A percentile compares a stretch with the other conserved stretches of the same genome.
Conservation (phyloP, 2,329 filamentous ascomycete genomes). For the Passalora sequoiae region DNA sequence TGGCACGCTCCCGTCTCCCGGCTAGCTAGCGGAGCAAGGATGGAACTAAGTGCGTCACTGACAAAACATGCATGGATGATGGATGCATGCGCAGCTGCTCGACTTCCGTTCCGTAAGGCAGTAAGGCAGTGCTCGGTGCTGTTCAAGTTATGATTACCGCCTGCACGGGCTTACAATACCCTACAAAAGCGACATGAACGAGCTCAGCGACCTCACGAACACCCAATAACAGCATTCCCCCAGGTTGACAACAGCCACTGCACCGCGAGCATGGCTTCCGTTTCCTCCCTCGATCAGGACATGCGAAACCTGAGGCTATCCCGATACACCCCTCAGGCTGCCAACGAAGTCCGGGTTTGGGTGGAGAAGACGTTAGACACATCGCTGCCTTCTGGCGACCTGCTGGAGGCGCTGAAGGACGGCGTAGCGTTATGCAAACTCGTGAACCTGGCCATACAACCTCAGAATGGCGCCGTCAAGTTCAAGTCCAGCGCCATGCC, state of each 20-base stretch:
- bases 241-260: background rate
- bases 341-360: slow-evolving; percentile 78
- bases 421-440: slow-evolving; percentile 92
- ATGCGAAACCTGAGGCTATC: slow-evolving; percentile 87
- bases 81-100: too few relatives aligned
- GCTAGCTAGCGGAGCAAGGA: too few relatives aligned
- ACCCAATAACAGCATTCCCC: background rate
- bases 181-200: too few relatives aligned
- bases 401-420: slow-evolving; percentile 83
- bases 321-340: slow-evolving; percentile 86
- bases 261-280: slow-evolving; percentile 72
- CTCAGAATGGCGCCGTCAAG: slow-evolving; percentile 71
- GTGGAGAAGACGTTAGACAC: slow-evolving; percentile 77
- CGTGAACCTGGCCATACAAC: slow-evolving; percentile 70
- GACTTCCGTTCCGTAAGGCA: too few relatives aligned
- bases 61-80: too few relatives aligned
- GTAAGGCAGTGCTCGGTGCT: too few relatives aligned
- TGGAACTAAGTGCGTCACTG: too few relatives aligned
- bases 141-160: too few relatives aligned
- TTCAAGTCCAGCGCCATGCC: slow-evolving; percentile 94
- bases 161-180: too few relatives aligned
- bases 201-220: background rate
- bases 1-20: too few relatives aligned
- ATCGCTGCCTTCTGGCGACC: slow-evolving; percentile 64
- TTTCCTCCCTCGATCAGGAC: slow-evolving; percentile 89